Evolutionary conservation across 345 rosid genomes (phyloP), one percentile per base, ranked within the genome.

Genomic region (Linum usitatissimum): DNA sequence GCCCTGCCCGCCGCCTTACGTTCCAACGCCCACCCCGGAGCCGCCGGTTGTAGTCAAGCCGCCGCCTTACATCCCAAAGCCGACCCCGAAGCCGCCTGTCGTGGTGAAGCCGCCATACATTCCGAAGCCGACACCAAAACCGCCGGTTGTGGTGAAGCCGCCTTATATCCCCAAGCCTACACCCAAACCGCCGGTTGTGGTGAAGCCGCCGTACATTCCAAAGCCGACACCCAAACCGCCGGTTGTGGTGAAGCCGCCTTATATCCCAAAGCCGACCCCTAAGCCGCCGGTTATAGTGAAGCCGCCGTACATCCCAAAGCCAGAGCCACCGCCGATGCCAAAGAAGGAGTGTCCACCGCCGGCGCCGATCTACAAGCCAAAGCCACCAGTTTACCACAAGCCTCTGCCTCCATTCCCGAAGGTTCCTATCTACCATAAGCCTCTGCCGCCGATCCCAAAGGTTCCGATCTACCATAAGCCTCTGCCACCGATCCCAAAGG

Each of bases 301-400:
- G 49, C 49, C 49, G 49, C 51, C 51, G 10, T 45, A 34, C 38
- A 34, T 34, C 38, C 38, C 38, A 34, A 34, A 34, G 8, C 38
- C 38, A 34, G 38, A 34, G 38, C 21, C 21, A 20, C 56, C 56
- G 6, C 56, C 59, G 9, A 13, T 55, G 9, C 59, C 70, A 0
- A 65, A 61, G 38, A 65, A 45, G 51, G 51, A 7, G 51, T 45
- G 7, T 0, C 51, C 51, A 15, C 51, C 51, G 15, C 51, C 51
- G 0, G 49, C 70, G 9, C 78, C 78, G 3, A 18, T 71, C 0
- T 60, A 63, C 30, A 65, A 75, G 20, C 73, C 28, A 23, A 23
- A 23, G 28, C 1, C 2, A 0, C 28, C 28, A 1, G 28, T 23
- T 23, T 18, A 13, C 39, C 18, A 3, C n/a, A 28, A 4, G 10